Evolutionary conservation across 257 asterid species (phyloP), one percentile per base, ranked within the genome.

Genomic region (Solanum gracilifrons): DNA sequence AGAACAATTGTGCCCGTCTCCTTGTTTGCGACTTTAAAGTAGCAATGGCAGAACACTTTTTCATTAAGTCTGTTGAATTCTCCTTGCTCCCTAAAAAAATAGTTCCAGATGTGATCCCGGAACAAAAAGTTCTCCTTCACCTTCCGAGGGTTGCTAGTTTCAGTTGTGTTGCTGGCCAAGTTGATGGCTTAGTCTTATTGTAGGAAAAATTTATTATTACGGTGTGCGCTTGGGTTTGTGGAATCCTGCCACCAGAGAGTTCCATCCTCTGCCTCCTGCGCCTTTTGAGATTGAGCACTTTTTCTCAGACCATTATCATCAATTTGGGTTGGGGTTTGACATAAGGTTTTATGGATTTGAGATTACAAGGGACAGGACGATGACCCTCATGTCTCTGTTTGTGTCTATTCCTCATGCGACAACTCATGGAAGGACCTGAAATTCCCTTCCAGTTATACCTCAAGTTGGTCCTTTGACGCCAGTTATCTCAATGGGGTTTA

Each of bases 211-310:
- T 5, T 4, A 5, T 23, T 2, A 2, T 9, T 5, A 12, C 3
- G 0, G 12, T 62, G 69, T 62, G 3, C 31, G 15, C 31, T 23
- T 62, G 69, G 6, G 15, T 23, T 60, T 62, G 31, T 62, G 69
- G 15, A 92, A 58, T 58, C 68, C 27, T 20, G 5, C 27, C 27
- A 7, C 68, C 25, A 58, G 68, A 58, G 11, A 7, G 91, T 89
- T 91, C 20, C 87, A 82, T 88, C 93, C 91, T 25, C 88, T 91
- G 72, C 91, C 92, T 16, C 36, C 39, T 9, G 60, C 25, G 16
- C 36, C 88, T 36, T 84, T 88, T 46, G 55, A 5, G 18, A 13
- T 13, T 46, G 55, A 46, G 55, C 2, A 46, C 6, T 46, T 46
- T 13, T 46, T 4, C 6, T 46, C 18, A 13, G 0, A 46, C 18